Evolutionary conservation across 768 basidiomycete genomes (phyloP).

Genomic region (Pilatotrama ljubarskyi): DNA sequence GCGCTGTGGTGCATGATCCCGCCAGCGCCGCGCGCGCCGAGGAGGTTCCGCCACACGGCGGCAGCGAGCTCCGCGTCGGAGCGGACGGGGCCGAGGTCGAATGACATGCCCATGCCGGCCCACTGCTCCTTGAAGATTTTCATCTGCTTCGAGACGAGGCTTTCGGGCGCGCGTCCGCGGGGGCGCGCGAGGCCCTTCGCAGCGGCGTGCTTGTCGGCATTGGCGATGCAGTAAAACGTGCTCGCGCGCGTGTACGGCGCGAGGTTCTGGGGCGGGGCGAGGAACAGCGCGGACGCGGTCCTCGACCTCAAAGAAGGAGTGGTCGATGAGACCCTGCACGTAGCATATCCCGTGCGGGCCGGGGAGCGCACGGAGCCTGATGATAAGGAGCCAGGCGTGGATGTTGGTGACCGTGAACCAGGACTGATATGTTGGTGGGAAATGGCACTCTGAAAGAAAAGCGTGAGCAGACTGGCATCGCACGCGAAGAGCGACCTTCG

Average conservation of each 20-base stretch:
- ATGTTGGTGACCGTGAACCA: conserved; percentile 95
- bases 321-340: conserved; percentile 84
- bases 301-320: conserved; percentile 94
- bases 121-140: conserved; percentile 91
- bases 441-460: conserved; percentile 54
- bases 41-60: conserved; percentile 89
- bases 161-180: conserved; percentile 62
- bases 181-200: conserved; percentile 1
- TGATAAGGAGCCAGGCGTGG: conserved; percentile 88
- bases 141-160: conserved; percentile 84
- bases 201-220: not conserved
- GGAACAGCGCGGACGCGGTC: conserved; percentile 79
- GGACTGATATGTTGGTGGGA: conserved; percentile 93
- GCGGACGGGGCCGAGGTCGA: conserved; percentile 74
- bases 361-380: conserved; percentile 83
- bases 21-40: conserved; percentile 79
- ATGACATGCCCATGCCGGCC: conserved; percentile 75
- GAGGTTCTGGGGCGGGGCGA: conserved; percentile 26
- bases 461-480: not conserved
- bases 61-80: conserved; percentile 84
- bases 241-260: conserved; percentile 29
- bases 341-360: conserved; percentile 62
- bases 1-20: conserved; percentile 49
- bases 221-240: conserved; percentile 29
- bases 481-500: not conserved